phyloP scores from a whole-genome alignment of 192 early-diverging fungal species.

The Coemansia sp. region DNA sequence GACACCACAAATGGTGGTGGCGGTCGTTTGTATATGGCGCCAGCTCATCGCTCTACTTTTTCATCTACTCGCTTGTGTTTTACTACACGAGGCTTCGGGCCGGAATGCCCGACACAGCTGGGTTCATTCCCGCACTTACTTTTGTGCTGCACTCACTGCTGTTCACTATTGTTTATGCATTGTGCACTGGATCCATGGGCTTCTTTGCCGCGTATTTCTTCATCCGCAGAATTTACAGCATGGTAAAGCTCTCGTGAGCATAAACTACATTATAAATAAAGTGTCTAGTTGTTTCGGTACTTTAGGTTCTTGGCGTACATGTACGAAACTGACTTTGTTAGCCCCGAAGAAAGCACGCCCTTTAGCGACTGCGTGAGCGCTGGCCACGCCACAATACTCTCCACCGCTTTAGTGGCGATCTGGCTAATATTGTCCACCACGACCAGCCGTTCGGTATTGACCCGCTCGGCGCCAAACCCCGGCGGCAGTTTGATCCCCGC shows the following conservation, averaged over 20 bases:
- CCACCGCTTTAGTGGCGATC: conserved; percentile 55
- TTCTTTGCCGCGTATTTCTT: conserved; percentile 55
- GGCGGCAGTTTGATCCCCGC: conserved; percentile 33
- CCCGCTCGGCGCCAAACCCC: conserved; percentile 22
- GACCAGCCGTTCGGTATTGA: conserved; percentile 37
- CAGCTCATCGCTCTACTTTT: conserved; percentile 75
- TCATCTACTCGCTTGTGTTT: conserved; percentile 76
- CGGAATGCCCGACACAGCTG: conserved; percentile 46
- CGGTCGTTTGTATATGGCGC: conserved; percentile 76
- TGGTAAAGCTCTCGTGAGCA: conserved; percentile 32
- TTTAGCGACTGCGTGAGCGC: conserved; percentile 90
- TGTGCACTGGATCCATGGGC: conserved; percentile 54
- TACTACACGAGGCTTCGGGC: conserved; percentile 67
- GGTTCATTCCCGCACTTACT: conserved; percentile 68
- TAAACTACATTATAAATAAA: background rate
- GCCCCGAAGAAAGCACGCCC: conserved; percentile 87
- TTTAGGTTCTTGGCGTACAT: conserved; percentile 55
- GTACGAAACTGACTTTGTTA: conserved; percentile 63
- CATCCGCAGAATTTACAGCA: conserved; percentile 40
- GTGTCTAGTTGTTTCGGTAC: conserved; percentile 6
- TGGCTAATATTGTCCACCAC: conserved; percentile 33
- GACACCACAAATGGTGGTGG: conserved; percentile 94
- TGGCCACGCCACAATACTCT: conserved; percentile 70
- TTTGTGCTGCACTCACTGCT: conserved; percentile 75
- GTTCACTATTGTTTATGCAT: conserved; percentile 61